Base-by-base conservation (phyloP, 345 rosid species). In the Bruguiera parviflora region DNA sequence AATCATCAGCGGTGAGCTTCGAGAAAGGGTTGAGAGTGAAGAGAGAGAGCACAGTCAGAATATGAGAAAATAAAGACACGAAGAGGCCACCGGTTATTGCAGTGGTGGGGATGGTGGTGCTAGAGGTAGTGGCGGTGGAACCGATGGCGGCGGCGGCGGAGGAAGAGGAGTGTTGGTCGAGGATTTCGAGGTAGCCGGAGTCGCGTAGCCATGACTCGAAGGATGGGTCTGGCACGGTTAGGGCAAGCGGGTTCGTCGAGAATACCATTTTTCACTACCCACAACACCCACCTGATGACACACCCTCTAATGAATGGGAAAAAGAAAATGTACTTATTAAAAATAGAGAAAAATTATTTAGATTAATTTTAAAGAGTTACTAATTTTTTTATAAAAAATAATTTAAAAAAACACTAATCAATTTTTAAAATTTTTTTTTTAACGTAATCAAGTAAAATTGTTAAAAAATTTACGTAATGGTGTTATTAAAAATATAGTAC, bases 151-250 rank as follows among this genome's bases (percentile, higher is more conserved):
- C 1, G 19, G 59, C 2, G 53, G 75, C 1, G 71, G 63, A 1
- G 27, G 89, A 66, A 37, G 87, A 78, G 57, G 84, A 68, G 35
- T 78, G 86, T 31, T 86, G 85, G 84, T 91, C 90, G 73, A 89
- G 82, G 64, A 94, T 63, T 78, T 94, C 93, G 59, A 94, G 96
- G 83, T 92, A 89, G 87, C 97, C 97, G 79, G 96, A 87, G 76
- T 91, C 98, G 2, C 98, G 96, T 73, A 82, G 92, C 92, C 99
- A 95, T 32, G 96, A 82, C 61, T 95, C 96, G 84, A 95, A 87
- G 61, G 88, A 85, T 6, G 91, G 79, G 76, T 95, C 96, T 0
- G 96, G 88, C 2, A 90, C 86, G 85, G 85, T 85, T 3, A 90
- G 84, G 19, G 98, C 86, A 21, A 92, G 79, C 15, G 96, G 99